Percentiles rank a stretch among this genome's conserved stretches.
These are phyloP conservation scores for Capniomyces stellatus DNA, from an alignment of 371 early-diverging fungal genomes.

Conservation along the genomic window DNA sequence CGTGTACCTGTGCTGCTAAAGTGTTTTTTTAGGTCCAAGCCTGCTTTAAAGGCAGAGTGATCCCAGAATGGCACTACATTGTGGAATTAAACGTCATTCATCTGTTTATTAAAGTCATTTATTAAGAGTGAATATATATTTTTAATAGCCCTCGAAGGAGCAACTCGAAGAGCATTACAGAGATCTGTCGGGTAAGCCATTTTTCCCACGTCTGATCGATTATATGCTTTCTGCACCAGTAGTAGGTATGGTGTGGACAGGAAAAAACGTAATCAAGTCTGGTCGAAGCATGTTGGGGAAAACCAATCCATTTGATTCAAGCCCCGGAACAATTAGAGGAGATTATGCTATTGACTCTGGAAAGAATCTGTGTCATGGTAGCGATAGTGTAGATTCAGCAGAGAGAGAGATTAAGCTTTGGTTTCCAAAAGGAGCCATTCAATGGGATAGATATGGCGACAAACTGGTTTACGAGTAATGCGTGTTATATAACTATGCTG, in stretches of 20 bases:
- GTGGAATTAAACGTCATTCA: too few species aligned
- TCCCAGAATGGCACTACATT: too few species aligned
- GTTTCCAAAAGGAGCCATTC: conserved; percentile 62
- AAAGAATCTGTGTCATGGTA: conserved; percentile 97
- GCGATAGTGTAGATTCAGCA: conserved; percentile 94
- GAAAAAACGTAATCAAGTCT: conserved; percentile 91
- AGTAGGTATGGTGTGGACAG: conserved; percentile 78
- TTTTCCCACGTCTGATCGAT: conserved; percentile 86
- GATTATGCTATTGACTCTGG: conserved; percentile 89
- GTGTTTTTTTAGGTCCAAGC: too few species aligned
- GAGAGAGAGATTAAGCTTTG: conserved; percentile 94
- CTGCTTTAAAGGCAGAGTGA: too few species aligned
- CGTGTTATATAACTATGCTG: too few species aligned
- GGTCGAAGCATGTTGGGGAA: conserved; percentile 94
- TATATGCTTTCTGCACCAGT: conserved; percentile 64
- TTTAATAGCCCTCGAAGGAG: conserved; percentile 40
- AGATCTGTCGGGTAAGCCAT: conserved; percentile 81
- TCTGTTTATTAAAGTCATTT: too few species aligned
- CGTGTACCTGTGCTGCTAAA: too few species aligned
- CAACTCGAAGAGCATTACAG: conserved; percentile 91
- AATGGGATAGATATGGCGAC: conserved; percentile 32
- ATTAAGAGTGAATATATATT: too few species aligned
- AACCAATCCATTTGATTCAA: conserved; percentile 80
- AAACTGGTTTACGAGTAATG: conserved; percentile 42
- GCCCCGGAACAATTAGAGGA: conserved; percentile 98